Evolutionary conservation across 2,329 filamentous ascomycete species (phyloP).

Genomic region (Helicocarpus griseus): DNA sequence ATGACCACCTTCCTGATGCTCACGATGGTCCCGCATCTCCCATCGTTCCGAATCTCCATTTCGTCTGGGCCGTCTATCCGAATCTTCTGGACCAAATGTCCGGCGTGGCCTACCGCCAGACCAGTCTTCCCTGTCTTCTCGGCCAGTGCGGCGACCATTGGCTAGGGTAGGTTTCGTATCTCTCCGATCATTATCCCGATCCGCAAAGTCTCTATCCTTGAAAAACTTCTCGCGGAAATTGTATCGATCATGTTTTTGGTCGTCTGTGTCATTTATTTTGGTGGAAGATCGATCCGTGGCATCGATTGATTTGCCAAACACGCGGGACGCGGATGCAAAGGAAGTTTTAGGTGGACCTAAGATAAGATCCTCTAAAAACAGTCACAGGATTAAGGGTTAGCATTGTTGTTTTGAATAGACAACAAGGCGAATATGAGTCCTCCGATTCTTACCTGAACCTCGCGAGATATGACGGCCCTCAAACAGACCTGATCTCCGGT

Average conservation of each 20-base stretch:
- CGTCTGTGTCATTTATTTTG: constrained; percentile 46
- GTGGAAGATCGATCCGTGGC: constrained; percentile 36
- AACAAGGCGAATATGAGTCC: neutral
- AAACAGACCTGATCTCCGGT: constrained; percentile 31
- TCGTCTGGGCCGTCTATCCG: constrained; percentile 30
- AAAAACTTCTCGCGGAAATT: constrained; percentile 44
- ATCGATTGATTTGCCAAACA: constrained; percentile 38
- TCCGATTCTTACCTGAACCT: constrained; percentile 31
- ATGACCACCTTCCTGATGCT: constrained; percentile 44
- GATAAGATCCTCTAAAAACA: constrained; percentile 61
- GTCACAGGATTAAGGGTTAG: constrained; percentile 15
- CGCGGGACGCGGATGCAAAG: constrained; percentile 65
- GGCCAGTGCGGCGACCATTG: constrained; percentile 25
- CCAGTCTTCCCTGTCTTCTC: constrained; percentile 34
- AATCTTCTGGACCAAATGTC: constrained; percentile 32
- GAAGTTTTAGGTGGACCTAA: constrained; percentile 75
- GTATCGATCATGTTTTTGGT: constrained; percentile 51
- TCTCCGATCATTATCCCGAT: constrained; percentile 24
- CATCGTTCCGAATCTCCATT: constrained; percentile 36
- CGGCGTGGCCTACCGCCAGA: constrained; percentile 29
- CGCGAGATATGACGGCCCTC: constrained; percentile 37
- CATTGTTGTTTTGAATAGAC: constrained; percentile 2
- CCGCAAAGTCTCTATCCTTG: constrained; percentile 23
- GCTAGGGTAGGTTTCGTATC: constrained; percentile 25
- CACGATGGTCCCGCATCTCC: constrained; percentile 42